Evolutionary conservation across 2,329 filamentous ascomycete species (phyloP).

Genomic region (Emmonsia crescens): DNA sequence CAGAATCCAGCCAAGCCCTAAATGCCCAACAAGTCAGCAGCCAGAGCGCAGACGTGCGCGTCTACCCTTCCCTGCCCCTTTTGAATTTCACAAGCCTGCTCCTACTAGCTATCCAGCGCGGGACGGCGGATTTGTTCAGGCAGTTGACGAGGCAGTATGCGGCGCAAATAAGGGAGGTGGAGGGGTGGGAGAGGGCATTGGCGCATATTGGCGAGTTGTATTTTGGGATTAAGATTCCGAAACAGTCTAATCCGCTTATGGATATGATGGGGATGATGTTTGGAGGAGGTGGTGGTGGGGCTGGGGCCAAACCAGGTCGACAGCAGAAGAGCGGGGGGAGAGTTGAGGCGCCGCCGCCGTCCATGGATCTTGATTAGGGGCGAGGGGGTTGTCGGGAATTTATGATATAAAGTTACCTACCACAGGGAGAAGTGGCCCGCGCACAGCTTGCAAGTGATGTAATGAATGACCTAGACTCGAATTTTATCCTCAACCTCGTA

Average conservation of each 20-base stretch:
- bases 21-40: conserved; percentile 71
- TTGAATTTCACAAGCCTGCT: conserved; percentile 88
- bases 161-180: conserved; percentile 62
- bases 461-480: conserved; percentile 15
- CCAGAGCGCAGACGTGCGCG: conserved; percentile 58
- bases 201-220: conserved; percentile 92
- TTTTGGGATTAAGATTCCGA: conserved; percentile 79
- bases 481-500: conserved; percentile 58
- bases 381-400: background rate
- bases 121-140: conserved; percentile 64
- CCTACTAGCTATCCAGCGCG: conserved; percentile 71
- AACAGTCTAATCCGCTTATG: conserved; percentile 83
- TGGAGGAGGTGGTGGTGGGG: conserved; percentile 55
- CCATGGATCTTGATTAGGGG: conserved; percentile 35
- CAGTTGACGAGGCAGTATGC: conserved; percentile 76
- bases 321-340: conserved; percentile 31
- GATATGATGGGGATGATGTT: conserved; percentile 98
- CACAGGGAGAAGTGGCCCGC: background rate
- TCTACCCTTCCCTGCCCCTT: conserved; percentile 86
- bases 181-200: conserved; percentile 69
- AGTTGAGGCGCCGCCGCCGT: conserved; percentile 36
- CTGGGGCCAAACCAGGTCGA: conserved; percentile 34
- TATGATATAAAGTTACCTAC: background rate
- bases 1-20: conserved; percentile 46
- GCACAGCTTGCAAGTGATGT: background rate